A percentile compares a stretch with the other conserved stretches of the same genome.
Evolutionary conservation across 1,284 basidiomycete species (phyloP).

Genomic region (Melampsora larici-populina): DNA sequence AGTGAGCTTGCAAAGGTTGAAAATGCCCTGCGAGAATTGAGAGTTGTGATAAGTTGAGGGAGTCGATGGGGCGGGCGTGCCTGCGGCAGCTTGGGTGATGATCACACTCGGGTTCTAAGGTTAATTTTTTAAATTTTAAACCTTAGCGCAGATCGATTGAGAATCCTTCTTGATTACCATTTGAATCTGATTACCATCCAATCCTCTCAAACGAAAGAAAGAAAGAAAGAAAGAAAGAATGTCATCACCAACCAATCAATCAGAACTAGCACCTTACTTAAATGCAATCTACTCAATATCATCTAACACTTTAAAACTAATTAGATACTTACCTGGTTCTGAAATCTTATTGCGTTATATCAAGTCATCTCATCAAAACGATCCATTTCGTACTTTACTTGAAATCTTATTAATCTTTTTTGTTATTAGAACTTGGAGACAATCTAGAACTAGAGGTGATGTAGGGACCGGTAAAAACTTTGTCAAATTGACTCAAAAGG

Average conservation of each 20-base stretch:
- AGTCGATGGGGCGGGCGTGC: no score
- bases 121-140: no score
- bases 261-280: slow-evolving; percentile 38
- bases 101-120: no score
- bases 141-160: no score
- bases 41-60: no score
- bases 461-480: slow-evolving; percentile 72
- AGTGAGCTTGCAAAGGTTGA: no score
- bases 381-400: slow-evolving; percentile 80
- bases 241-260: not conserved
- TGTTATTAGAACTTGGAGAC: slow-evolving; percentile 80
- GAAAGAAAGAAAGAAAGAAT: not conserved
- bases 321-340: slow-evolving; percentile 70
- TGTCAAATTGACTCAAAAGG: slow-evolving; percentile 85
- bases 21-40: no score
- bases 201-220: no score
- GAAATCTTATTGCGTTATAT: slow-evolving; percentile 86
- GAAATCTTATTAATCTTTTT: slow-evolving; percentile 87
- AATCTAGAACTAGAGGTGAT: slow-evolving; percentile 78
- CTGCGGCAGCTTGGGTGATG: no score
- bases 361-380: slow-evolving; percentile 69
- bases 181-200: no score
- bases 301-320: slow-evolving; percentile 56
- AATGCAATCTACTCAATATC: slow-evolving; percentile 56
- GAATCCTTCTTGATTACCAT: no score